phyloP scores from a whole-genome alignment of 192 early-diverging fungal species.

The Allomyces macrogynus region DNA sequence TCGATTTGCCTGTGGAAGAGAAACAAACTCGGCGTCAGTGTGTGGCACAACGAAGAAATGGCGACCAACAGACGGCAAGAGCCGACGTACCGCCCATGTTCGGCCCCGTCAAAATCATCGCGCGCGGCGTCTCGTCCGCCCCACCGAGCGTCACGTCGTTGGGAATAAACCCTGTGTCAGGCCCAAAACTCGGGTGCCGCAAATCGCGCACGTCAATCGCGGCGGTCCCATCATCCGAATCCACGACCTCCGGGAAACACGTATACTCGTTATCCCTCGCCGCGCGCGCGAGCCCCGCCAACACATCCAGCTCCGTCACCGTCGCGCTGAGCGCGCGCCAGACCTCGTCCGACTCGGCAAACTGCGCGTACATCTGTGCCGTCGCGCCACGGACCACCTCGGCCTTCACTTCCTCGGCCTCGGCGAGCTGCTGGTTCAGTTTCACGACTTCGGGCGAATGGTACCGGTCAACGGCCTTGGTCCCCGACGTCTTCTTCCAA shows the following conservation, averaged over 20 bases:
- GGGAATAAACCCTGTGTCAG: constrained; percentile 67
- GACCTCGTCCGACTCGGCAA: constrained; percentile 54
- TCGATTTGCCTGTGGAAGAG: constrained; percentile 41
- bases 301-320: constrained; percentile 71
- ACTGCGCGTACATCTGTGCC: constrained; percentile 36
- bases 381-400: constrained; percentile 15
- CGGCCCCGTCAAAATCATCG: constrained; percentile 87
- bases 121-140: constrained; percentile 20
- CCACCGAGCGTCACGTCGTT: constrained; percentile 50
- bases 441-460: constrained; percentile 45
- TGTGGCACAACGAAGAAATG: too few relatives aligned
- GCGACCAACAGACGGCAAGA: too few relatives aligned
- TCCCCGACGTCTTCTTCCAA: constrained; percentile 61
- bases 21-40: too few relatives aligned
- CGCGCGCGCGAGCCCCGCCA: constrained; percentile 34
- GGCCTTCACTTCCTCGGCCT: constrained; percentile 59
- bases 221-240: constrained; percentile 19
- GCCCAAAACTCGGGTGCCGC: constrained; percentile 76
- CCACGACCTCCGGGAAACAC: constrained; percentile 1
- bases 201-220: constrained; percentile 68
- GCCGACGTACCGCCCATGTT: constrained; percentile 74
- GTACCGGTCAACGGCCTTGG: constrained; percentile 64
- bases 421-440: constrained; percentile 50
- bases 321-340: constrained; percentile 50
- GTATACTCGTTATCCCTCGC: neutral